Conservation (phyloP, 257 asterid species). For the Coffea eugenioides region DNA sequence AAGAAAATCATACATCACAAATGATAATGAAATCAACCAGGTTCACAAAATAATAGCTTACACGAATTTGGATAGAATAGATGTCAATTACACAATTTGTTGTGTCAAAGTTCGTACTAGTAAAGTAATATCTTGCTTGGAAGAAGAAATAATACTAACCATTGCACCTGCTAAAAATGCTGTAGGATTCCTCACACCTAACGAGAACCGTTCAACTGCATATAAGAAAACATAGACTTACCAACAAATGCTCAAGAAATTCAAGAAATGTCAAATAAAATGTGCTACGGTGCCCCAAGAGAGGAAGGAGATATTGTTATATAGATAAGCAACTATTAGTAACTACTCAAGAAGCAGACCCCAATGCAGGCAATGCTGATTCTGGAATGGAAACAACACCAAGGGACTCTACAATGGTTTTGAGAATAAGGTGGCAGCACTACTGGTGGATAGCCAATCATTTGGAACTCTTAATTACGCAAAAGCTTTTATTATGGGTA, state of each 20-base stretch:
- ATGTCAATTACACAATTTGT: background rate
- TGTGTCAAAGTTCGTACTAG: constrained; percentile 1
- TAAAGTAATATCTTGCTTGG: constrained; percentile 1
- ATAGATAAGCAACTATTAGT: background rate
- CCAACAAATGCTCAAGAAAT: constrained; percentile 16
- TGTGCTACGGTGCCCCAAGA: background rate
- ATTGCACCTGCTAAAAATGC: constrained; percentile 88
- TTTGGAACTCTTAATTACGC: background rate
- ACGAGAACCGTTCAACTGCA: constrained; percentile 87
- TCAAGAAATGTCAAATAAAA: background rate
- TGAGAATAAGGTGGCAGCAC: background rate
- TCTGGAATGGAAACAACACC: background rate
- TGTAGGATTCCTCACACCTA: constrained; percentile 89
- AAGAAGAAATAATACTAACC: constrained; percentile 44
- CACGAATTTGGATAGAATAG: background rate
- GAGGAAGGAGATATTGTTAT: background rate
- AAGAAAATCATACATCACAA: background rate
- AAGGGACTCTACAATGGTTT: background rate
- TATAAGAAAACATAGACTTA: constrained; percentile 21
- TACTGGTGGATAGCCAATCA: background rate
- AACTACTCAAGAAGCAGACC: background rate
- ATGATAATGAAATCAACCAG: background rate
- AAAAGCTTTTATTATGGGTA: background rate
- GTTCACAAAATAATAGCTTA: background rate
- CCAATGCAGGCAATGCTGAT: background rate